Percentiles rank a stretch among this genome's conserved stretches.
phyloP scores from a whole-genome alignment of 257 asterid species.

The Perilla frutescens region DNA sequence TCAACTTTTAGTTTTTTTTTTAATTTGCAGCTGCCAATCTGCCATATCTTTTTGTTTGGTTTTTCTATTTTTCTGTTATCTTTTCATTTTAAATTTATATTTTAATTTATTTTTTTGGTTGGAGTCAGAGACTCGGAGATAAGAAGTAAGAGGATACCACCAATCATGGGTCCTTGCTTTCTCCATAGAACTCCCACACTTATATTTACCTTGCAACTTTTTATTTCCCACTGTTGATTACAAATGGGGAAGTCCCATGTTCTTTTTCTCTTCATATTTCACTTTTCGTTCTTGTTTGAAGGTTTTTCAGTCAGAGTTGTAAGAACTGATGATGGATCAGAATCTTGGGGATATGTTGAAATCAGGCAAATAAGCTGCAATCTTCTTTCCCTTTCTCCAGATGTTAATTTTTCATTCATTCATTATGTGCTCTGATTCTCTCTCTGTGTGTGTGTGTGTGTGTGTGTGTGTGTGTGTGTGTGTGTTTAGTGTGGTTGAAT shows the following conservation, averaged over 20 bases:
- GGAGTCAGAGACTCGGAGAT: conserved; percentile 33
- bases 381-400: background rate
- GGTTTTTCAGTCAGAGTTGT: conserved; percentile 43
- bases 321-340: conserved; percentile 71
- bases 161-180: conserved; percentile 27
- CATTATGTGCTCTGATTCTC: background rate
- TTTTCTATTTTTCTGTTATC: conserved; percentile 4
- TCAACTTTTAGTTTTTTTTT: conserved; percentile 27
- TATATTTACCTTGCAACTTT: background rate
- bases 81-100: no score
- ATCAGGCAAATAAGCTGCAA: conserved; percentile 73
- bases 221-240: background rate
- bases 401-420: background rate
- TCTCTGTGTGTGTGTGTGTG: no score
- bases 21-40: conserved; percentile 20
- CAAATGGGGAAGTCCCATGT: conserved; percentile 52
- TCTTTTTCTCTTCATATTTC: conserved; percentile 36
- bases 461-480: no score
- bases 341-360: conserved; percentile 94
- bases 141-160: conserved; percentile 11
- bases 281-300: conserved; percentile 37
- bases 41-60: conserved; percentile 24
- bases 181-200: background rate
- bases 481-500: background rate
- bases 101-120: no score